phyloP scores from a whole-genome alignment of 2,329 filamentous ascomycete genomes.

The Pyricularia pennisetigena region DNA sequence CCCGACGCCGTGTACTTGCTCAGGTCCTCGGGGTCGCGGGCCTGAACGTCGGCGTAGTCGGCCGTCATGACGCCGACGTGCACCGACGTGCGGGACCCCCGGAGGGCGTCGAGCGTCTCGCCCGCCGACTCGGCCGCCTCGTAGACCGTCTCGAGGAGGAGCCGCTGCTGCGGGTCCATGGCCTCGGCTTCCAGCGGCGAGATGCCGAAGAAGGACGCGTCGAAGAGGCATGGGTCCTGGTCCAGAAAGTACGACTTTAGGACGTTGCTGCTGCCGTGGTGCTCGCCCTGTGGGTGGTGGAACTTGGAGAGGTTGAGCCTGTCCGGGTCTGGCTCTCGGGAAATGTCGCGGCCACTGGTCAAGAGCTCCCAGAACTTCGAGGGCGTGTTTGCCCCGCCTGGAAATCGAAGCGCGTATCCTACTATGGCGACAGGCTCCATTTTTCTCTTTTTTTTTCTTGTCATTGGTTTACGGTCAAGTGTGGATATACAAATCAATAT shows the following conservation, averaged over 20 bases:
- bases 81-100: slow-evolving; percentile 13
- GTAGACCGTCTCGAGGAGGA: slow-evolving; percentile 23
- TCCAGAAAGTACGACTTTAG: neutral
- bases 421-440: neutral
- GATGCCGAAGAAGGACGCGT: slow-evolving; percentile 22
- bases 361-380: slow-evolving; percentile 13
- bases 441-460: neutral
- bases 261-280: neutral
- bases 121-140: slow-evolving; percentile 22
- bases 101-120: slow-evolving; percentile 8
- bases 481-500: too few species aligned
- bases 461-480: too few species aligned
- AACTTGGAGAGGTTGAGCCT: neutral
- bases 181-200: slow-evolving; percentile 3
- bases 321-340: too few species aligned
- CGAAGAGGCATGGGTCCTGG: slow-evolving; percentile 25
- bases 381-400: neutral
- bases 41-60: neutral
- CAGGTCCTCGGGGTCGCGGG: neutral
- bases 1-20: neutral
- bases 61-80: slow-evolving; percentile 10
- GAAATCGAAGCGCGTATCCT: neutral
- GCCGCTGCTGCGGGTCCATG: slow-evolving; percentile 23
- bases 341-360: neutral
- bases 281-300: neutral